Conservation (phyloP, 257 asterid genomes). For the Fraxinus americana region DNA sequence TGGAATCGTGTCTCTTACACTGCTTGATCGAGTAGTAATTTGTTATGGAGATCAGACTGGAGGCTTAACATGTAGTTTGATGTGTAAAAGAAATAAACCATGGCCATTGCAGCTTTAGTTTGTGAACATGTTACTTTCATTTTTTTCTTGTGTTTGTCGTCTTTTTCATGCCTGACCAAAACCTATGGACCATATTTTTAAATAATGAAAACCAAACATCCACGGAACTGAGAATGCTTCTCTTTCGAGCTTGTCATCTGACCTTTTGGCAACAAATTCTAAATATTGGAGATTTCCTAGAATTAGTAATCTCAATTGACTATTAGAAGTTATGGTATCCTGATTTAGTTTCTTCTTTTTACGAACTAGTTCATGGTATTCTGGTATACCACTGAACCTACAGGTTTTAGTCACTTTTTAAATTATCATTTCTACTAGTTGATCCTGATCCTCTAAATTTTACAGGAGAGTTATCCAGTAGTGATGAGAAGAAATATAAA, state of each 20-base stretch:
- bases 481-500: constrained; percentile 94
- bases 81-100: neutral
- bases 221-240: neutral
- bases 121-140: neutral
- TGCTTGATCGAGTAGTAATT: neutral
- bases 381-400: neutral
- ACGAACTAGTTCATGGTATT: neutral
- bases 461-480: constrained; percentile 95
- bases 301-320: neutral
- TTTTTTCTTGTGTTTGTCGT: neutral
- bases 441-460: constrained; percentile 8
- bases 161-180: neutral
- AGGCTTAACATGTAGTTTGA: neutral
- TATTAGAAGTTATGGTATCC: neutral
- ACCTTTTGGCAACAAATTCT: neutral
- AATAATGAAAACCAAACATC: neutral
- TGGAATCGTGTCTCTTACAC: neutral
- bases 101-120: neutral
- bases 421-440: neutral
- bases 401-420: neutral
- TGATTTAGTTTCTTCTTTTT: neutral
- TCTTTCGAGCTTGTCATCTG: neutral
- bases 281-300: neutral
- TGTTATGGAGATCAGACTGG: neutral
- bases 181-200: neutral